phyloP scores from a whole-genome alignment of 2,329 filamentous ascomycete species.

The Diaporthe citriasiana region DNA sequence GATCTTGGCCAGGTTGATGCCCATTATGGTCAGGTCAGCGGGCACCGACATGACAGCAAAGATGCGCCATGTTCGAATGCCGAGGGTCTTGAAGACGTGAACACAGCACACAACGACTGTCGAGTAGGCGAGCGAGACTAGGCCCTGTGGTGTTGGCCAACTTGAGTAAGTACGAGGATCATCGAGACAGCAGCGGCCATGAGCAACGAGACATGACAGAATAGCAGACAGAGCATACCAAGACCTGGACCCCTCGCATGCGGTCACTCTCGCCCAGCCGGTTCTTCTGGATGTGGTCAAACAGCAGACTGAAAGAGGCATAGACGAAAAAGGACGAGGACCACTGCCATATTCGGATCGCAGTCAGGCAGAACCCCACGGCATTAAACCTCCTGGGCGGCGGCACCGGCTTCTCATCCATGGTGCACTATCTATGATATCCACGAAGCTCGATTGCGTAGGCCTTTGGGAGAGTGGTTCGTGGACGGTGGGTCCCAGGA shows the following conservation, averaged over 20 bases:
- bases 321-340: constrained; percentile 50
- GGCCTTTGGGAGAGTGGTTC: not conserved
- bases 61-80: constrained; percentile 42
- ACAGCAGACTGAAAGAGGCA: constrained; percentile 41
- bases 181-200: not conserved
- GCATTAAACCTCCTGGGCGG: constrained; percentile 40
- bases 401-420: constrained; percentile 37
- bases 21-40: constrained; percentile 46
- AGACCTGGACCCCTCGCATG: constrained; percentile 37
- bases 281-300: constrained; percentile 36
- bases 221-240: constrained; percentile 32
- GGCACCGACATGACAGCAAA: constrained; percentile 44
- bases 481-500: constrained; percentile 15
- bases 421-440: not conserved
- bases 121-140: constrained; percentile 44
- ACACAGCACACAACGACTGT: constrained; percentile 43
- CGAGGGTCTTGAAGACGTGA: constrained; percentile 43
- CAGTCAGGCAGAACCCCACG: constrained; percentile 41
- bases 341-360: constrained; percentile 46
- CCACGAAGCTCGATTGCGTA: constrained; percentile 6
- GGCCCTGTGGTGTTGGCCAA: constrained; percentile 38
- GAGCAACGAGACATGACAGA: not conserved
- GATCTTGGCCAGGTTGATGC: constrained; percentile 45
- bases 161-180: not conserved
- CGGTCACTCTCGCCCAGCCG: constrained; percentile 33